Evolutionary conservation across 495 filamentous ascomycete genomes (phyloP).

Genomic region (Physcia stellaris): DNA sequence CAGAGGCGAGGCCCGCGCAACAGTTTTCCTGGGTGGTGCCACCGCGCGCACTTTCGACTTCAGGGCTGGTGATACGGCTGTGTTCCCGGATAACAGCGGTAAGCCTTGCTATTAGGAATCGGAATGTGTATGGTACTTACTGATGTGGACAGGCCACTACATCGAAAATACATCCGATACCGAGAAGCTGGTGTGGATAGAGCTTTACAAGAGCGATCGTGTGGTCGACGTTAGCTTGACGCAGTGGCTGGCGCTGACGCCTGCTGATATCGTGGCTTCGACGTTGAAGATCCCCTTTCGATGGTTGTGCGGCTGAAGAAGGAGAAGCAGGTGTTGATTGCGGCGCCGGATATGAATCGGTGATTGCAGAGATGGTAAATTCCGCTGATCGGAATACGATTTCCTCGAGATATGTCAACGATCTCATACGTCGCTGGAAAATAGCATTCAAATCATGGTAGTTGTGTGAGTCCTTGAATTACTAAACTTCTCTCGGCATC

Average conservation of each 20-base stretch:
- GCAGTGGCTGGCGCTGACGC: slow-evolving; percentile 53
- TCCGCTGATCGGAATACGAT: no score
- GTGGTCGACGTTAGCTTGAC: slow-evolving; percentile 48
- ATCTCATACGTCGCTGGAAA: no score
- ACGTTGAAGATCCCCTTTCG: slow-evolving; percentile 42
- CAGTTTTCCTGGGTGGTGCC: slow-evolving; percentile 43
- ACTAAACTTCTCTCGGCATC: no score
- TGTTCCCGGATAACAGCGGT: slow-evolving; percentile 50
- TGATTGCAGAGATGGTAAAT: no score
- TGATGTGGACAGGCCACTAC: slow-evolving; percentile 39
- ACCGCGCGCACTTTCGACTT: slow-evolving; percentile 53
- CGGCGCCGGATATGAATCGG: no score
- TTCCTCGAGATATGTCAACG: no score
- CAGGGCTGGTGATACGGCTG: slow-evolving; percentile 46
- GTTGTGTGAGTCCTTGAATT: no score
- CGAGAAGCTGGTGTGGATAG: slow-evolving; percentile 48
- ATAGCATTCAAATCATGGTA: no score
- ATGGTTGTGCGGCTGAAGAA: slow-evolving; percentile 45
- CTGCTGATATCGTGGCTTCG: slow-evolving; percentile 42
- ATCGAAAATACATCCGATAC: slow-evolving; percentile 51
- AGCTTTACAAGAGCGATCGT: slow-evolving; percentile 50
- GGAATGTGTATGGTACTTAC: no score
- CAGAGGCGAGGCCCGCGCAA: slow-evolving; percentile 42
- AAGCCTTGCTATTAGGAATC: slow-evolving; percentile 8
- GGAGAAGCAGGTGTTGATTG: slow-evolving; percentile 45